Evolutionary conservation across 148 eudicot species (phyloP).

Genomic region (Camellia lanceoleosa): DNA sequence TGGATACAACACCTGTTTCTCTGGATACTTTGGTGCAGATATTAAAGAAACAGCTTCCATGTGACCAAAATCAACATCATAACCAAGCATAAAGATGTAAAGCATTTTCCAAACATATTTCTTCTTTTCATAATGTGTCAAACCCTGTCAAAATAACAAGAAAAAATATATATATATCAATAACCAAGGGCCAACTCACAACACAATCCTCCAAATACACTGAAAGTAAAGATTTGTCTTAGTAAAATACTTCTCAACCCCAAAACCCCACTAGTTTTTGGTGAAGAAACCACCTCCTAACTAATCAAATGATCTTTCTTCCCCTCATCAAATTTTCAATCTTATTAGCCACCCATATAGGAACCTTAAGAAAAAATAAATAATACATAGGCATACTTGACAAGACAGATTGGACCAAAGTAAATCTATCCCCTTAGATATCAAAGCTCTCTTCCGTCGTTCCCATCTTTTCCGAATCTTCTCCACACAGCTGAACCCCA

Average conservation of each 20-base stretch:
- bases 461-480: no score
- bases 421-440: no score
- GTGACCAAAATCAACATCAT: constrained; percentile 99
- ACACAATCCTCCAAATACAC: not conserved
- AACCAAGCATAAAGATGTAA: constrained; percentile 91
- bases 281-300: no score
- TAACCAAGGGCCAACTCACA: constrained; percentile 13
- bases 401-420: not conserved
- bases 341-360: no score
- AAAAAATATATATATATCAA: constrained; percentile 3
- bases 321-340: no score
- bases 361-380: not conserved
- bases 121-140: constrained; percentile 90
- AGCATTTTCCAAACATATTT: constrained; percentile 99
- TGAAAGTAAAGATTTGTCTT: not conserved
- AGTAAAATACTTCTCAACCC: no score
- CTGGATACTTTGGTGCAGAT: constrained; percentile 99
- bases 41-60: constrained; percentile 98
- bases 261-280: no score
- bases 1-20: constrained; percentile 69
- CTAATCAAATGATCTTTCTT: no score
- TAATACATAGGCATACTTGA: not conserved
- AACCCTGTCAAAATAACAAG: constrained; percentile 50
- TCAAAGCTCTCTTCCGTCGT: no score
- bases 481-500: no score